phyloP scores from a whole-genome alignment of 768 basidiomycete genomes.

The Mycena floridula region DNA sequence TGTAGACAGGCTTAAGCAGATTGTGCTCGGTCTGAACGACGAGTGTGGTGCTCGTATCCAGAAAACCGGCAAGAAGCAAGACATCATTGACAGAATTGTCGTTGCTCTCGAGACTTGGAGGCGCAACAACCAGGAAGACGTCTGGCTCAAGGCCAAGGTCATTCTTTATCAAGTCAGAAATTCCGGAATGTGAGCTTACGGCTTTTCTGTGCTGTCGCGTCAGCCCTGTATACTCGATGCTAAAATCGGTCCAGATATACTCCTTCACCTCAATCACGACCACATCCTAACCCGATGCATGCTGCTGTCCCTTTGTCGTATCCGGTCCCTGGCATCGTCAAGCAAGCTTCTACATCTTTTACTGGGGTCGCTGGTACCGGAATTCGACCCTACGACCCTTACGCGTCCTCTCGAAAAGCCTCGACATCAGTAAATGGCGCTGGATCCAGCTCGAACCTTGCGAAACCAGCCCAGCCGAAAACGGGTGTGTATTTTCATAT shows the following conservation, averaged over 20 bases:
- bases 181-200: constrained; percentile 55
- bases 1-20: constrained; percentile 81
- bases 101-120: constrained; percentile 56
- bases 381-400: background rate
- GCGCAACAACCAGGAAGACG: constrained; percentile 46
- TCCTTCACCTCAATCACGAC: background rate
- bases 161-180: constrained; percentile 63
- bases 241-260: background rate
- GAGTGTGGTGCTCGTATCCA: constrained; percentile 63
- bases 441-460: no score
- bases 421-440: constrained; percentile 12
- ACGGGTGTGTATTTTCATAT: no score
- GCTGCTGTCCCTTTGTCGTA: background rate
- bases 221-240: no score
- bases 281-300: background rate
- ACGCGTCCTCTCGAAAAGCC: background rate
- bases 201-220: background rate
- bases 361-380: background rate
- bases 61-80: constrained; percentile 83
- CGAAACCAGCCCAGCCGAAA: no score
- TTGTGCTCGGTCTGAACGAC: constrained; percentile 71
- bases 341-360: no score
- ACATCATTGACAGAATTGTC: constrained; percentile 74
- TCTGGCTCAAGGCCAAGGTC: constrained; percentile 63
- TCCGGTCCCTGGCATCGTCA: background rate